Base-by-base conservation (phyloP, 2,329 filamentous ascomycete genomes). In the Paraphaeosphaeria sporulosa region DNA sequence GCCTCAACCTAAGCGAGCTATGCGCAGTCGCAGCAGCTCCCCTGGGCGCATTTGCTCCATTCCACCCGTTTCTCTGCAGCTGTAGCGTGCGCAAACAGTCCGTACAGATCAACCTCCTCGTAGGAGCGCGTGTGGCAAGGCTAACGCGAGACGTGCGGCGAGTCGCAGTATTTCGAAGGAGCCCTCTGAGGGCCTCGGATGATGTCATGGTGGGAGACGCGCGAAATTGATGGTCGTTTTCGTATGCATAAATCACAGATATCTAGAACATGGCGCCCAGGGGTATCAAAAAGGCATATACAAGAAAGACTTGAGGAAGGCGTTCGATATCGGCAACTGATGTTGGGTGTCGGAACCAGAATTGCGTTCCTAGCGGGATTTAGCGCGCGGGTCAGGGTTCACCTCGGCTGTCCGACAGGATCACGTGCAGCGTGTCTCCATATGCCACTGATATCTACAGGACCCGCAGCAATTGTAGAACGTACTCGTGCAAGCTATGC, bases 181-280 rank as follows among this genome's bases (percentile, higher is more conserved):
- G 61, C 58, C 65, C 71, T 61, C 63, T 63, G 59, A 76, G 64
- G 42, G 67, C 70, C 55, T 71, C 72, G 63, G 65, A 68, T 76
- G 74, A 75, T 73, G 73, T 75, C 74, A 77, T 77, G 44, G 64
- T 54, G 57, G 55, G 12, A 49, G 52, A 19, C 13, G 51, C 46
- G 57, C 27, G 38, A 57, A 56, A 15, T 15, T 12, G 25, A 4
- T 34, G 1, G 38, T 30, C 19, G 40, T 12, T 40, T 34, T 19
- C 9, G 27, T 55, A 62, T 58, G 50, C 49, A 53, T 55, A 54
- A 52, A 56, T 17, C 44, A 54, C 15, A 47, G 51, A 42, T 21
- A 21, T 13, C 43, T 60, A 60, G 43, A 52, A 43, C 56, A 65
- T 64, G 27, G 44, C 42, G 42, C 17, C 19, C 10, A 49, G 30